Percentiles rank a stretch among this genome's conserved stretches.
Conservation (phyloP, 257 asterid genomes). For the Nicotiana otophora region DNA sequence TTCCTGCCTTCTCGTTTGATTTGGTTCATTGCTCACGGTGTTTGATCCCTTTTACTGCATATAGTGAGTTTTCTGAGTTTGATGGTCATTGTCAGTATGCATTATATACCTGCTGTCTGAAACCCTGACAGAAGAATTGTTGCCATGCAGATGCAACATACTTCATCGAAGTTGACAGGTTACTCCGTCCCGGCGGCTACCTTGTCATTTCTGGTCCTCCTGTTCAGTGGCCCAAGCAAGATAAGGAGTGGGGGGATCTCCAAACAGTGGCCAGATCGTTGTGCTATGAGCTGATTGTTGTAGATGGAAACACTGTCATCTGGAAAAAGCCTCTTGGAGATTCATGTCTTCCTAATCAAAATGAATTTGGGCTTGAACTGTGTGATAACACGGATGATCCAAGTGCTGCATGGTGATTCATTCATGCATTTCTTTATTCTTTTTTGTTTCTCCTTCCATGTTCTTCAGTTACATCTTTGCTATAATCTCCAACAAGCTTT, state of each 20-base stretch:
- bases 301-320: constrained; percentile 92
- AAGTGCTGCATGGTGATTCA: constrained; percentile 69
- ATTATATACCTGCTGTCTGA: constrained; percentile 3
- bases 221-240: constrained; percentile 92
- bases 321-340: constrained; percentile 85
- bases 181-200: constrained; percentile 97
- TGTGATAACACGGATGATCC: constrained; percentile 81
- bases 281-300: constrained; percentile 85
- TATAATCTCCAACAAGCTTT: background rate
- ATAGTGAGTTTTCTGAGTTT: constrained; percentile 53
- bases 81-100: background rate
- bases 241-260: constrained; percentile 96
- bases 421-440: constrained; percentile 4
- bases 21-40: constrained; percentile 96
- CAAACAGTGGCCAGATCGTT: constrained; percentile 78
- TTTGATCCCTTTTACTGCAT: constrained; percentile 88
- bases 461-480: background rate
- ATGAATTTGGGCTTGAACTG: constrained; percentile 62
- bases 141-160: constrained; percentile 79
- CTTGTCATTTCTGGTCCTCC: constrained; percentile 97
- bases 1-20: constrained; percentile 87
- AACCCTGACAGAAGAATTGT: constrained; percentile 18
- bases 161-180: constrained; percentile 92
- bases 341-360: constrained; percentile 75
- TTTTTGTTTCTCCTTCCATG: background rate